Percentiles rank a stretch among this genome's conserved stretches.
phyloP scores from a whole-genome alignment of 257 asterid genomes.

The Agastache rugosa region DNA sequence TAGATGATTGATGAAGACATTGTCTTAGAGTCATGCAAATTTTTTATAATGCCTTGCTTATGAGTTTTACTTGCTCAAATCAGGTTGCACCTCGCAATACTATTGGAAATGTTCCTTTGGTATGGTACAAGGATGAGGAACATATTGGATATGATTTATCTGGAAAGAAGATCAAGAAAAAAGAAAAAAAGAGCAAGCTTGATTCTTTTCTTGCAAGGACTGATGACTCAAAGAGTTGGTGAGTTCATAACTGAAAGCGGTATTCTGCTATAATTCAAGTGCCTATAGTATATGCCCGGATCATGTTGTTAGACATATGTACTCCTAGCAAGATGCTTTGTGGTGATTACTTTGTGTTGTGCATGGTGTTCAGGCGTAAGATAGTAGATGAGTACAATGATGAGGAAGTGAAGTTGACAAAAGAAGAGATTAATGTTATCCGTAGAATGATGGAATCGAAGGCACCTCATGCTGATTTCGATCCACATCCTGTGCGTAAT shows the following conservation, averaged over 20 bases:
- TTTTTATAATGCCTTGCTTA: slow-evolving; percentile 2
- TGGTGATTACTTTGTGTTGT: slow-evolving; percentile 24
- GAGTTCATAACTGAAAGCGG: slow-evolving; percentile 36
- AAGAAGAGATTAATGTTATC: slow-evolving; percentile 66
- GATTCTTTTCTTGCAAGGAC: slow-evolving; percentile 77
- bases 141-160: slow-evolving; percentile 89
- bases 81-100: slow-evolving; percentile 96
- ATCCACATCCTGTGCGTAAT: slow-evolving; percentile 82
- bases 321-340: slow-evolving; percentile 25
- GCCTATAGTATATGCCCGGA: neutral
- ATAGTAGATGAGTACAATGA: slow-evolving; percentile 86
- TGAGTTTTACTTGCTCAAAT: slow-evolving; percentile 26
- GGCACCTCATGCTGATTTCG: slow-evolving; percentile 95
- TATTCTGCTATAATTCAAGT: slow-evolving; percentile 15
- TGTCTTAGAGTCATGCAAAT: neutral
- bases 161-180: slow-evolving; percentile 95
- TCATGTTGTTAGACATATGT: slow-evolving; percentile 9
- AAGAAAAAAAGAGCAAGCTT: slow-evolving; percentile 76
- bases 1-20: neutral
- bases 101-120: slow-evolving; percentile 83
- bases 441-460: slow-evolving; percentile 75
- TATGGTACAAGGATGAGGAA: slow-evolving; percentile 92
- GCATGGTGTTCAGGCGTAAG: slow-evolving; percentile 67
- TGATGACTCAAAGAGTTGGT: slow-evolving; percentile 87
- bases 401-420: slow-evolving; percentile 87